These are phyloP conservation scores for Candida montana DNA, from an alignment of 805 yeast species.

Conservation along the genomic window DNA sequence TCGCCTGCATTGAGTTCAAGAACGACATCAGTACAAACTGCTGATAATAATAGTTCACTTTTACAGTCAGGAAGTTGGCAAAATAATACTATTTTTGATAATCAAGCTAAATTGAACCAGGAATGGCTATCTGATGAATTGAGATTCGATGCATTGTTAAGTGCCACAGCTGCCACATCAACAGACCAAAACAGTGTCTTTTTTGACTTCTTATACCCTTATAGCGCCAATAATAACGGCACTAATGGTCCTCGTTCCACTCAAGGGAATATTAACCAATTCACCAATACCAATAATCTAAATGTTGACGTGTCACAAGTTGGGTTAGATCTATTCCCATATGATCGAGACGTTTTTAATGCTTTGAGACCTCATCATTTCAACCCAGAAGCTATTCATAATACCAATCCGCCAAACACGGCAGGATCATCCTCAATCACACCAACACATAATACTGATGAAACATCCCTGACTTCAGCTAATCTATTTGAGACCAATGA, in stretches of 20 bases:
- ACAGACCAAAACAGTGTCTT: constrained; percentile 52
- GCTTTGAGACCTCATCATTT: constrained; percentile 19
- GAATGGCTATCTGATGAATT: constrained; percentile 71
- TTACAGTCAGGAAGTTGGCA: constrained; percentile 9
- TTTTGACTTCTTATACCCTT: constrained; percentile 44
- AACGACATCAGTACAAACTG: background rate
- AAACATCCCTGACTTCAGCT: background rate
- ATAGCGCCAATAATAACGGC: constrained; percentile 3
- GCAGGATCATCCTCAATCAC: too few species aligned
- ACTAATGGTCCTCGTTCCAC: background rate
- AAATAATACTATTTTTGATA: constrained; percentile 15
- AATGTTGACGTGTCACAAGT: background rate
- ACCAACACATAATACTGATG: background rate
- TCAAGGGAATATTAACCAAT: too few species aligned
- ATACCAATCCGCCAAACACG: too few species aligned
- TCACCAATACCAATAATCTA: background rate
- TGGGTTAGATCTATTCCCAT: constrained; percentile 12
- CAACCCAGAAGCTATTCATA: background rate
- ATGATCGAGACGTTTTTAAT: constrained; percentile 25
- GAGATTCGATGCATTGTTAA: constrained; percentile 64
- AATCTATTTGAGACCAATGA: background rate
- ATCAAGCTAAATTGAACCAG: constrained; percentile 14
- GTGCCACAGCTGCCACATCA: constrained; percentile 59
- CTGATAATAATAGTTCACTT: background rate
- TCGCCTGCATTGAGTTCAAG: background rate